Percentiles rank a stretch among this genome's conserved stretches.
These are phyloP conservation scores for Cordyceps fumosorosea DNA, from an alignment of 2,329 filamentous ascomycete species.

Conservation along the genomic window DNA sequence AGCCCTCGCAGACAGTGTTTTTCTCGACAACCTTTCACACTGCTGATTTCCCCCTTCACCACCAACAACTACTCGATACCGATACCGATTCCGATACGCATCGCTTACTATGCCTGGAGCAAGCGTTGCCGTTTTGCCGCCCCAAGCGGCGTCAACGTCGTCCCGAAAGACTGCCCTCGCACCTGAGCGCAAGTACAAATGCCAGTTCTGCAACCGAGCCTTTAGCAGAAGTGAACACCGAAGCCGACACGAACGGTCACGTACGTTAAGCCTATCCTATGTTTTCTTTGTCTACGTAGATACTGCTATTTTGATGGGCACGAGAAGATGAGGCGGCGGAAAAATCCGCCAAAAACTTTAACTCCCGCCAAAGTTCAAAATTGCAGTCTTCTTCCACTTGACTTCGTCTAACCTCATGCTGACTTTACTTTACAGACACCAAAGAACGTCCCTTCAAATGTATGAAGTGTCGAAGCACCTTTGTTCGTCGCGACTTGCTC, in stretches of 20 bases:
- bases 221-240: constrained; percentile 97
- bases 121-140: constrained; percentile 57
- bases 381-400: too few relatives aligned
- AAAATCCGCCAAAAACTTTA: background rate
- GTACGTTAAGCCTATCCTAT: constrained; percentile 56
- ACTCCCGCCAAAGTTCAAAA: background rate
- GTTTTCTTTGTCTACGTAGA: background rate
- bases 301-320: background rate
- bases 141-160: constrained; percentile 60
- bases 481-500: constrained; percentile 92
- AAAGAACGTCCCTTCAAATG: constrained; percentile 99
- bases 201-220: constrained; percentile 95
- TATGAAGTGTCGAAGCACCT: constrained; percentile 95
- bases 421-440: constrained; percentile 58
- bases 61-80: background rate
- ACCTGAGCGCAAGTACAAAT: constrained; percentile 98
- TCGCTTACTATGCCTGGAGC: constrained; percentile 59
- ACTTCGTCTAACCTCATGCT: background rate
- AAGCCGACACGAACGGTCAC: constrained; percentile 92
- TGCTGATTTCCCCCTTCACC: constrained; percentile 6
- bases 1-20: constrained; percentile 15
- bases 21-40: constrained; percentile 12
- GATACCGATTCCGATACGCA: constrained; percentile 2
- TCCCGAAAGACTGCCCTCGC: constrained; percentile 69
- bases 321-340: background rate